Evolutionary conservation across 2,329 filamentous ascomycete genomes (phyloP).

Genomic region (Ophiognomonia clavigignenti-juglandacearum): DNA sequence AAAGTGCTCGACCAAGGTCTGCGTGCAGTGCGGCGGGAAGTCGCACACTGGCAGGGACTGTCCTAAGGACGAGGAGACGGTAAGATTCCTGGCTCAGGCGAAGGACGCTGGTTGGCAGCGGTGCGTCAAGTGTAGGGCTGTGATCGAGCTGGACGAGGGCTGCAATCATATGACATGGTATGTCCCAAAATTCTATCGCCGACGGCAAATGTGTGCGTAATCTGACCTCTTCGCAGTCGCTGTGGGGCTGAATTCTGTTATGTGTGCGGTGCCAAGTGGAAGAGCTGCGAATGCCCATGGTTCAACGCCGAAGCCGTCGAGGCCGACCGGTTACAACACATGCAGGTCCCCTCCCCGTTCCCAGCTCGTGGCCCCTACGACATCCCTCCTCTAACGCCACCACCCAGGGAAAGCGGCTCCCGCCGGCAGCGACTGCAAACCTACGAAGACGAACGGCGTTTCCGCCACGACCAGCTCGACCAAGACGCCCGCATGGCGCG

Average conservation of each 20-base stretch:
- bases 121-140: constrained; percentile 67
- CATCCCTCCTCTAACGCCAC: constrained; percentile 22
- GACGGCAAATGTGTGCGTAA: constrained; percentile 7
- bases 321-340: constrained; percentile 48
- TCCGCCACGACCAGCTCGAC: constrained; percentile 42
- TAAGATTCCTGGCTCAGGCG: constrained; percentile 58
- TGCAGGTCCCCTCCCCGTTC: constrained; percentile 38
- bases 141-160: constrained; percentile 77
- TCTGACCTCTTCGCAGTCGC: constrained; percentile 39
- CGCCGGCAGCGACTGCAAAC: constrained; percentile 26
- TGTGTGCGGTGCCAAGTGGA: constrained; percentile 78
- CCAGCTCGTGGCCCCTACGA: constrained; percentile 8
- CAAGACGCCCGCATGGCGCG: constrained; percentile 38
- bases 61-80: constrained; percentile 64
- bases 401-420: constrained; percentile 26
- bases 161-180: constrained; percentile 88
- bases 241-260: constrained; percentile 86
- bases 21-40: constrained; percentile 65
- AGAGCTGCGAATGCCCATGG: constrained; percentile 76
- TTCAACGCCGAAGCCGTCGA: constrained; percentile 61
- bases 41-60: constrained; percentile 69
- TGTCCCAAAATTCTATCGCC: constrained; percentile 24
- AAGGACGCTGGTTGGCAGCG: constrained; percentile 68
- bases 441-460: constrained; percentile 44
- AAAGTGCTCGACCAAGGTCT: constrained; percentile 69